Conservation (phyloP, 441 rosid genomes). For the Eruca vesicaria region DNA sequence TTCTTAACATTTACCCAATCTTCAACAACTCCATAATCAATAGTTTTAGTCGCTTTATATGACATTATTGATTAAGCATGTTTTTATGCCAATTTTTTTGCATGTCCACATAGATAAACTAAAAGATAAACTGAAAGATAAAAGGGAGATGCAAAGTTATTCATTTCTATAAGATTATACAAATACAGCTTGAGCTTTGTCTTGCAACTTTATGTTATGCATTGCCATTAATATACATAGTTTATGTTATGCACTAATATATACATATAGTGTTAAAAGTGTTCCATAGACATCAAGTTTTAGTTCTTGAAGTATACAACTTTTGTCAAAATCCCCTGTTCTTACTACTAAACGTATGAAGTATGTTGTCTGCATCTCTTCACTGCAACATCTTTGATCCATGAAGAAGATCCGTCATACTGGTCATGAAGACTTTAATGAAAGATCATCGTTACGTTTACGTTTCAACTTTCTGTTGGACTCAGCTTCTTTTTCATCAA, state of each 20-base stretch:
- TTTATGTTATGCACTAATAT: background rate
- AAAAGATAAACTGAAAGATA: background rate
- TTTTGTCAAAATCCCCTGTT: conserved; percentile 26
- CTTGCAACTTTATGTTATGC: background rate
- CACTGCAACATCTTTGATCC: background rate
- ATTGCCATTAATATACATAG: background rate
- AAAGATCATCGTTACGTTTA: conserved; percentile 46
- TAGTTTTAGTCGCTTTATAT: no score
- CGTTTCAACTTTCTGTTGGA: conserved; percentile 55
- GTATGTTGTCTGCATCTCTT: conserved; percentile 23
- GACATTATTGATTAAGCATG: no score
- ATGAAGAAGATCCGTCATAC: conserved; percentile 5
- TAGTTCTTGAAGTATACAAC: no score
- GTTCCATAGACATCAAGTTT: no score
- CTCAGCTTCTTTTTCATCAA: conserved; percentile 62
- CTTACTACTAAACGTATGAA: conserved; percentile 17
- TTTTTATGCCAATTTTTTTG: no score
- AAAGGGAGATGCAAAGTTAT: background rate
- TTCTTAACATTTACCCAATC: no score
- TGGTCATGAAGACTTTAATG: conserved; percentile 19
- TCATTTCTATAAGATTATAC: background rate
- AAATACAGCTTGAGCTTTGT: background rate
- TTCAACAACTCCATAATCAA: no score
- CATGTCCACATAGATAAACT: background rate
- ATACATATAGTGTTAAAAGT: background rate